Evolutionary conservation across 2,329 filamentous ascomycete species (phyloP).

Genomic region (Nannizziopsis barbatae): DNA sequence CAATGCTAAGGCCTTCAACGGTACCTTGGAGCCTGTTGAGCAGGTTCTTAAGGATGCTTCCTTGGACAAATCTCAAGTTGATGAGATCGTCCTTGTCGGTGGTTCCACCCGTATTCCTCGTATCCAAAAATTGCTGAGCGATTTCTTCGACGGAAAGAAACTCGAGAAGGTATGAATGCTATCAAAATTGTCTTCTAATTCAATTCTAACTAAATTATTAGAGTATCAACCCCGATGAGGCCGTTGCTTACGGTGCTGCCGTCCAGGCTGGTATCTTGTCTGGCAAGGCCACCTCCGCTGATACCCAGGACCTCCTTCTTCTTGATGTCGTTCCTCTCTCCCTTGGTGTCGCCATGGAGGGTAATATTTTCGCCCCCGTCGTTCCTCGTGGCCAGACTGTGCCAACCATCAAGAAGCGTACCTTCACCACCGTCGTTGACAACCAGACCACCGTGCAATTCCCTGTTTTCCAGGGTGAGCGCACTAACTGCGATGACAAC

Average conservation of each 20-base stretch:
- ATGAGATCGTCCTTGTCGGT: conserved; percentile 98
- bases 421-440: conserved; percentile 65
- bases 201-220: conserved; percentile 16
- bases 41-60: conserved; percentile 90
- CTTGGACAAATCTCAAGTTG: conserved; percentile 81
- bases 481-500: conserved; percentile 97
- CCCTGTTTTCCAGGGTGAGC: conserved; percentile 90
- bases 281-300: conserved; percentile 90
- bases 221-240: conserved; percentile 99
- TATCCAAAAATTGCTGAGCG: conserved; percentile 97
- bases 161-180: conserved; percentile 61
- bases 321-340: conserved; percentile 94
- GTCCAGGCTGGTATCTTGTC: conserved; percentile 98
- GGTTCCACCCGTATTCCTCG: conserved; percentile 97
- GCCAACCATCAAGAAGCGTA: conserved; percentile 70
- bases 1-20: conserved; percentile 88
- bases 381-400: conserved; percentile 69
- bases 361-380: conserved; percentile 95
- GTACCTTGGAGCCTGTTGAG: conserved; percentile 87
- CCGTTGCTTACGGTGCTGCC: conserved; percentile 95
- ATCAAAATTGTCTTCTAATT: neutral
- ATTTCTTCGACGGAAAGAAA: conserved; percentile 99
- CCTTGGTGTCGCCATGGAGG: conserved; percentile 98
- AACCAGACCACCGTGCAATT: conserved; percentile 76
- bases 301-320: conserved; percentile 87